Evolutionary conservation across 495 filamentous ascomycete species (phyloP).

Genomic region (Lindgomyces ingoldianus): DNA sequence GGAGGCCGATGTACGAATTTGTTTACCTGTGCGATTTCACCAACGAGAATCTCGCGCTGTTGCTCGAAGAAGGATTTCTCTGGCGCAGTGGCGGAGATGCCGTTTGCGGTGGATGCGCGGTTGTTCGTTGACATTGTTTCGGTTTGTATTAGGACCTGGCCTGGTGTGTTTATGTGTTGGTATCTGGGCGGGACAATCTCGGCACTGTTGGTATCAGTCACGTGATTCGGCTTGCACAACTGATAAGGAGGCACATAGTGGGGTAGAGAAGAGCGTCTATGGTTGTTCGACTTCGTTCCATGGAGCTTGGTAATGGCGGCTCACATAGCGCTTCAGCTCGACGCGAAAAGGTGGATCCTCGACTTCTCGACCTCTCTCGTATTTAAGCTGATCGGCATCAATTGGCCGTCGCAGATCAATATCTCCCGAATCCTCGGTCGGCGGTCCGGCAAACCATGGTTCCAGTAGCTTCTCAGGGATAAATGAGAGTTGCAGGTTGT

Average conservation of each 20-base stretch:
- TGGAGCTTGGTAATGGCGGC: too few relatives aligned
- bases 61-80: constrained; percentile 64
- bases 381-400: too few relatives aligned
- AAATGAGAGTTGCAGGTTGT: too few relatives aligned
- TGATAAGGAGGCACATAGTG: neutral
- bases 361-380: too few relatives aligned
- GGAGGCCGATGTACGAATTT: neutral
- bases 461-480: too few relatives aligned
- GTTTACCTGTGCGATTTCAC: constrained; percentile 74
- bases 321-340: neutral
- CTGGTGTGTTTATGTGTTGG: neutral
- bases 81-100: constrained; percentile 10
- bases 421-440: too few relatives aligned
- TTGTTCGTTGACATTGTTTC: constrained; percentile 6
- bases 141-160: neutral
- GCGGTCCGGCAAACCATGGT: too few relatives aligned
- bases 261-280: neutral
- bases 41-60: constrained; percentile 74
- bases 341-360: neutral
- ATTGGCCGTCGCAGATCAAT: too few relatives aligned
- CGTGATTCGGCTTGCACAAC: too few relatives aligned
- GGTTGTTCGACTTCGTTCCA: too few relatives aligned
- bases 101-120: constrained; percentile 22
- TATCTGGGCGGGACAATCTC: neutral
- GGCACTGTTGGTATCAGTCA: too few relatives aligned